Evolutionary conservation across 768 basidiomycete species (phyloP).

Genomic region (Leccinum truebloodii): DNA sequence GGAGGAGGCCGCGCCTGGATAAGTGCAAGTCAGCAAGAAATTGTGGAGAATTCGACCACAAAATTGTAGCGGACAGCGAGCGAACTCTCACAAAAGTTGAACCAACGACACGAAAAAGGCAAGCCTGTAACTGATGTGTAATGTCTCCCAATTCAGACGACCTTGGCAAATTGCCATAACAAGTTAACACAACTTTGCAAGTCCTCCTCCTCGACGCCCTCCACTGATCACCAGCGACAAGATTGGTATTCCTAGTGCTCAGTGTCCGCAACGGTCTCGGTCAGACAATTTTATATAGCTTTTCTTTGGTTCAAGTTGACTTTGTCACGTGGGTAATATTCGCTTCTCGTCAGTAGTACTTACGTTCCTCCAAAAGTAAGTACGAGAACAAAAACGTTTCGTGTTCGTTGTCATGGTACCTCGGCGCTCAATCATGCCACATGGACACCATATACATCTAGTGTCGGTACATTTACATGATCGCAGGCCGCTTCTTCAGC

Average conservation of each 20-base stretch:
- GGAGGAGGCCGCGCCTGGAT: slow-evolving; percentile 72
- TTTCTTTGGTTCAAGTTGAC: slow-evolving; percentile 58
- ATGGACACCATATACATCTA: background rate
- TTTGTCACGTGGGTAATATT: slow-evolving; percentile 34
- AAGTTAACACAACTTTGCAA: slow-evolving; percentile 19
- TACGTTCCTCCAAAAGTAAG: background rate
- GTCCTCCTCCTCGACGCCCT: background rate
- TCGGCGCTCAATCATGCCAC: background rate
- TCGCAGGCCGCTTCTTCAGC: slow-evolving; percentile 20
- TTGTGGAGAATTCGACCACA: background rate
- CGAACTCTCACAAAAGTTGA: slow-evolving; percentile 32
- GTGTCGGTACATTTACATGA: slow-evolving; percentile 7
- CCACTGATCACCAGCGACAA: slow-evolving; percentile 17
- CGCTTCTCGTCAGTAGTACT: background rate
- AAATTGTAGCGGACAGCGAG: slow-evolving; percentile 8
- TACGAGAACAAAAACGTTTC: slow-evolving; percentile 13
- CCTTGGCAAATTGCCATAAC: slow-evolving; percentile 30
- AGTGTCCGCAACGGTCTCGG: slow-evolving; percentile 14
- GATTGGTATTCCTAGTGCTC: slow-evolving; percentile 14
- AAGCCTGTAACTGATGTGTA: slow-evolving; percentile 44
- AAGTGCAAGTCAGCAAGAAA: slow-evolving; percentile 15
- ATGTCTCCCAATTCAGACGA: slow-evolving; percentile 44
- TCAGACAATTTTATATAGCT: slow-evolving; percentile 33
- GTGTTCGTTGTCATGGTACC: slow-evolving; percentile 14
- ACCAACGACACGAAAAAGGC: slow-evolving; percentile 42